Evolutionary conservation across 2,329 filamentous ascomycete species (phyloP), one percentile per base, ranked within the genome.

Genomic region (Acrodontium crateriforme): DNA sequence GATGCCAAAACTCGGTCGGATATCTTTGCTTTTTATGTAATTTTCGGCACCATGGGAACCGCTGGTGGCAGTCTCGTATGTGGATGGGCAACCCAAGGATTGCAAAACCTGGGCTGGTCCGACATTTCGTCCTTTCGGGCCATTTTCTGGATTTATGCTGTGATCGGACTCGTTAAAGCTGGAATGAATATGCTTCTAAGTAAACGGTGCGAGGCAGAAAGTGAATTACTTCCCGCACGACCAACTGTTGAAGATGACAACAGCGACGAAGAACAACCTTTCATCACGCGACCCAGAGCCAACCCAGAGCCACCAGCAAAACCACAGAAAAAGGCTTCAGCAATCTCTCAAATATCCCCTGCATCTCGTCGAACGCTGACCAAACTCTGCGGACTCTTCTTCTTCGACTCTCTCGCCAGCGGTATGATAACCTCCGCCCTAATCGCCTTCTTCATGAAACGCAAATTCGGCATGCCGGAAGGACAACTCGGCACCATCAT

Each of bases 361-460:
- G 29, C 27, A 16, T 31, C 28, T 18, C 24, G 25, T 6, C 10
- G 17, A 5, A 39, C 27, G 6, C 28, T 79, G 2, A 41, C 67
- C 17, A 67, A 70, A 25, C 59, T 85, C 0, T 77, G 72, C 40
- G 53, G 76, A 5, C 56, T 85, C 1, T 78, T 83, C 46, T 65
- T 64, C 3, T 45, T 83, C 10, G 78, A 83, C 47, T 33, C 28
- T 2, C 67, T 81, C 32, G 75, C 73, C 10, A 76, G 72, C 2
- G 77, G 78, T 2, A 63, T 84, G 45, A 73, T 71, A 6, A 68
- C 49, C 13, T 49, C 48, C 36, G 52, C 52, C 6, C 41, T 54
- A 18, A 61, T 70, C 18, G 66, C 62, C 27, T 71, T 65, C 46
- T 68, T 63, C 47, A 62, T 72, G 40, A 56, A 59, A 30, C 50